These are phyloP conservation scores for Filobasidium floriforme DNA, from an alignment of 768 basidiomycete genomes.

Conservation along the genomic window DNA sequence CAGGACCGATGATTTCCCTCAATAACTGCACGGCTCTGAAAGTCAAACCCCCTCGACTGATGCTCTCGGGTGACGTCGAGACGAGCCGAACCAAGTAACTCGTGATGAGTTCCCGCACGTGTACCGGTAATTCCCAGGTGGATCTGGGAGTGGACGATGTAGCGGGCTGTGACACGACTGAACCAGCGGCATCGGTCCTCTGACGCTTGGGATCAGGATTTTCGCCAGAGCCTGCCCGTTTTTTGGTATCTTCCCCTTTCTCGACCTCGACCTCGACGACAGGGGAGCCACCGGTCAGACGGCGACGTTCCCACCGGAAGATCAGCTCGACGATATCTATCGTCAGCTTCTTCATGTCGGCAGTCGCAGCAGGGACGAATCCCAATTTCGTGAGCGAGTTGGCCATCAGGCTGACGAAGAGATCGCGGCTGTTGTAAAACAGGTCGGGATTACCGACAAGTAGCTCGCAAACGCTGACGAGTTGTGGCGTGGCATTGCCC, in stretches of 20 bases:
- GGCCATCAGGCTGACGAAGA: conserved; percentile 90
- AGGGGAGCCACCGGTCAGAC: conserved; percentile 35
- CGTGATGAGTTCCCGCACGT: conserved; percentile 80
- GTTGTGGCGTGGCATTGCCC: conserved; percentile 58
- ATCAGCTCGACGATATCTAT: conserved; percentile 87
- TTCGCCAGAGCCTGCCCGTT: conserved; percentile 15
- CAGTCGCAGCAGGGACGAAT: conserved; percentile 58
- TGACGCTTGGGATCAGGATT: conserved; percentile 23
- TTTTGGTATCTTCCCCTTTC: conserved; percentile 35
- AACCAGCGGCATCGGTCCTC: conserved; percentile 44
- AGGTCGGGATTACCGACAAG: conserved; percentile 82
- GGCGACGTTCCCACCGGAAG: conserved; percentile 71
- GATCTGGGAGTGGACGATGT: conserved; percentile 29
- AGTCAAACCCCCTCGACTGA: conserved; percentile 44
- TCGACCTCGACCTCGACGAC: conserved; percentile 51
- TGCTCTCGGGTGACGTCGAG: conserved; percentile 51
- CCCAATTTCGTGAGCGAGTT: conserved; percentile 81
- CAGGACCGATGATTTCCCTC: conserved; percentile 68
- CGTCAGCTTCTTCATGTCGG: conserved; percentile 75
- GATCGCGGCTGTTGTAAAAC: conserved; percentile 83
- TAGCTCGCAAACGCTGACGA: conserved; percentile 77
- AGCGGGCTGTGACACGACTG: conserved; percentile 30
- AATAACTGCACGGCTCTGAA: conserved; percentile 50
- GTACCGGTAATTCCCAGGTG: conserved; percentile 67
- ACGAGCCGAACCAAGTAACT: conserved; percentile 91